Conservation (phyloP, 495 filamentous ascomycete species). For the Aspergillus mulundensis region DNA sequence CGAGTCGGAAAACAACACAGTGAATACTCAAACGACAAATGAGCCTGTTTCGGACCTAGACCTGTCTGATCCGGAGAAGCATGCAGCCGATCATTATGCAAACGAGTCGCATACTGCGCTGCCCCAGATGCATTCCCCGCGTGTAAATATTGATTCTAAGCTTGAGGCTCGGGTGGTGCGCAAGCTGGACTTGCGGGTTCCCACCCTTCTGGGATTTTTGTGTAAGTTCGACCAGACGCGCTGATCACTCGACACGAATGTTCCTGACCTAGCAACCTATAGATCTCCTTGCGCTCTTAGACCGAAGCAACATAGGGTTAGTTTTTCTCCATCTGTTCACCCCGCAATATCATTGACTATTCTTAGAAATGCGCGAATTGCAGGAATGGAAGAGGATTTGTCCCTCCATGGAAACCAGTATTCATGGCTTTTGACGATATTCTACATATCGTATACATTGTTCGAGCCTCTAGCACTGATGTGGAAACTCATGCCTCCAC, state of each 20-base stretch:
- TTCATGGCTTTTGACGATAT: slow-evolving; percentile 74
- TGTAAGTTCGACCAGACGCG: slow-evolving; percentile 48
- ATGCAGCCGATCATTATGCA: slow-evolving; percentile 17
- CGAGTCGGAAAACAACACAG: background rate
- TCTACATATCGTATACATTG: slow-evolving; percentile 60
- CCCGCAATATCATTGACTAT: slow-evolving; percentile 3
- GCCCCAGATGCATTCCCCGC: slow-evolving; percentile 14
- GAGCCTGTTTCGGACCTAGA: slow-evolving; percentile 26
- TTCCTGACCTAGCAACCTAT: background rate
- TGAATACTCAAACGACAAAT: background rate
- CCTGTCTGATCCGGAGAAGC: slow-evolving; percentile 32
- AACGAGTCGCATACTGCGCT: slow-evolving; percentile 23
- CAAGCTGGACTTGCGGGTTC: slow-evolving; percentile 55
- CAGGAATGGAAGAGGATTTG: slow-evolving; percentile 54
- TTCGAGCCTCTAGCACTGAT: slow-evolving; percentile 69
- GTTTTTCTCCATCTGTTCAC: slow-evolving; percentile 8
- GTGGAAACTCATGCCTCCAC: slow-evolving; percentile 65
- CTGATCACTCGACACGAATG: background rate
- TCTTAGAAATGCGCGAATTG: slow-evolving; percentile 61
- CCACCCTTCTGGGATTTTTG: slow-evolving; percentile 48
- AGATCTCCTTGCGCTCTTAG: slow-evolving; percentile 64
- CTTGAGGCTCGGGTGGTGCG: slow-evolving; percentile 54
- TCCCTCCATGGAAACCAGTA: slow-evolving; percentile 48
- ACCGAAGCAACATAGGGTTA: slow-evolving; percentile 64
- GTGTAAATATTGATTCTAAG: slow-evolving; percentile 42